Percentiles rank a stretch among this genome's conserved stretches.
phyloP scores from a whole-genome alignment of 148 eudicot genomes.

The Diospyros kaki region DNA sequence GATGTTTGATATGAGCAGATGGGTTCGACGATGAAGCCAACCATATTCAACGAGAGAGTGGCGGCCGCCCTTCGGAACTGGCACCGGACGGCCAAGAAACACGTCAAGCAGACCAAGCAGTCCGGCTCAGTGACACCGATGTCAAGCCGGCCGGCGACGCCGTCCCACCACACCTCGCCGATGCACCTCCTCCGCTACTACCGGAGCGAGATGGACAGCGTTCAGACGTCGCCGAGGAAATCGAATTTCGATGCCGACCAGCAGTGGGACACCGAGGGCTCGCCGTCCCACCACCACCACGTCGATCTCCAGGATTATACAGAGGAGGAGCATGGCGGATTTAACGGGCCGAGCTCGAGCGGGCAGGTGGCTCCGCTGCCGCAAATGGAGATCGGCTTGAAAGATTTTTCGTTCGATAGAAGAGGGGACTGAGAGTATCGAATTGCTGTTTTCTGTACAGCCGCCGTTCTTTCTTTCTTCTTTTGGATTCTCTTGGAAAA shows the following conservation, averaged over 20 bases:
- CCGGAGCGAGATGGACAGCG: slow-evolving; percentile 21
- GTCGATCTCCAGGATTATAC: not conserved
- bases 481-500: no score
- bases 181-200: slow-evolving; percentile 28
- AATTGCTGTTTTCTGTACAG: no score
- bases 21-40: slow-evolving; percentile 55
- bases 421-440: not conserved
- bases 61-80: slow-evolving; percentile 32
- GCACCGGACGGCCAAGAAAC: slow-evolving; percentile 43
- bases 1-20: slow-evolving; percentile 19
- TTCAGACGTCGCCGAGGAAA: slow-evolving; percentile 20
- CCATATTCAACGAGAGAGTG: slow-evolving; percentile 38
- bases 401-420: slow-evolving; percentile 19
- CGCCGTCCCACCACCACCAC: slow-evolving; percentile 6
- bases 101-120: slow-evolving; percentile 22
- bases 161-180: slow-evolving; percentile 31
- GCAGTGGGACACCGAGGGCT: slow-evolving; percentile 20
- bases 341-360: not conserved
- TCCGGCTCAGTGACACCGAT: slow-evolving; percentile 21
- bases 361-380: slow-evolving; percentile 10
- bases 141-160: slow-evolving; percentile 31
- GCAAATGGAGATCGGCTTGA: not conserved
- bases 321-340: not conserved
- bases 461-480: no score
- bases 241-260: slow-evolving; percentile 17